These are phyloP conservation scores for Marasmius sp. DNA, from an alignment of 1,284 basidiomycete species.

Conservation along the genomic window DNA sequence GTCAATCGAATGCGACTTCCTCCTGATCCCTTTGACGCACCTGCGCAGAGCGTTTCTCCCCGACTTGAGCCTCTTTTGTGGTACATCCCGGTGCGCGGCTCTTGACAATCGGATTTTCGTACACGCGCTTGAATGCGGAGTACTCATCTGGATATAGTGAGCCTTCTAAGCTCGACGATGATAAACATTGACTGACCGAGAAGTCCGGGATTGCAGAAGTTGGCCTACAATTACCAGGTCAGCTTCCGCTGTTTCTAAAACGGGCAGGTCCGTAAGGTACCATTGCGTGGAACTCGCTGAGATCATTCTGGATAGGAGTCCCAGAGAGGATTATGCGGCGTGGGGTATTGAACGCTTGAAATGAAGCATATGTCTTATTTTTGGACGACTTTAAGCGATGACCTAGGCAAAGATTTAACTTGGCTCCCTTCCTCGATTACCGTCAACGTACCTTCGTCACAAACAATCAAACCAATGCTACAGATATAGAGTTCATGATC, in stretches of 20 bases:
- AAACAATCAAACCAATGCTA: constrained; percentile 88
- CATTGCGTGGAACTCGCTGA: constrained; percentile 96
- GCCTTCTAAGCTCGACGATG: constrained; percentile 12
- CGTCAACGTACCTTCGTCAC: constrained; percentile 79
- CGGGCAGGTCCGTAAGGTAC: constrained; percentile 39
- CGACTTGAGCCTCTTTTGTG: constrained; percentile 70
- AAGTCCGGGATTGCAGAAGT: constrained; percentile 92
- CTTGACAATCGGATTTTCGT: constrained; percentile 88
- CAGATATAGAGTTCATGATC: constrained; percentile 44
- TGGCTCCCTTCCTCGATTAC: not conserved
- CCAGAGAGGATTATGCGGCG: constrained; percentile 90
- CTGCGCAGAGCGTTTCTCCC: constrained; percentile 72
- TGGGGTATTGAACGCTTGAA: constrained; percentile 75
- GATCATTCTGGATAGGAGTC: constrained; percentile 96
- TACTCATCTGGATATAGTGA: constrained; percentile 58
- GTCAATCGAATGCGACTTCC: not conserved
- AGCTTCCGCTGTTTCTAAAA: not conserved
- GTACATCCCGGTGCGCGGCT: constrained; percentile 81
- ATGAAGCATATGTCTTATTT: constrained; percentile 91
- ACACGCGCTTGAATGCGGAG: constrained; percentile 73
- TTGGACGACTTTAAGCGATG: constrained; percentile 93
- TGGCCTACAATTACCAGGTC: constrained; percentile 49
- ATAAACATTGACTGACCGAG: constrained; percentile 53
- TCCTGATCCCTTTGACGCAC: constrained; percentile 35
- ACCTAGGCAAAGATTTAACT: constrained; percentile 45